A percentile compares a stretch with the other conserved stretches of the same genome.
Evolutionary conservation across 208 protist genomes (phyloP).

Genomic region (Tritrichomonas musculus): DNA sequence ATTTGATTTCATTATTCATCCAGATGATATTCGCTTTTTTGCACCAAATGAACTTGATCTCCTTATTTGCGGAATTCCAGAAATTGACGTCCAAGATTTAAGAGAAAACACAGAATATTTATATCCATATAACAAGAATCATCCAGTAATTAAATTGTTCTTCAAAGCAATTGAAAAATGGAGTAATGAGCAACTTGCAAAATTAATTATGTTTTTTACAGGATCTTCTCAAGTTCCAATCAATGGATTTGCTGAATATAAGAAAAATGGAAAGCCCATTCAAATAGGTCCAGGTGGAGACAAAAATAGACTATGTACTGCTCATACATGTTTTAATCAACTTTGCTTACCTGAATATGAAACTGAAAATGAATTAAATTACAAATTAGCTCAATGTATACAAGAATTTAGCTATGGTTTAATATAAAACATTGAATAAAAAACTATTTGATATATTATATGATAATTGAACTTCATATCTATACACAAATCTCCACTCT

Average conservation of each 20-base stretch:
- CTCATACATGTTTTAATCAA: conserved; percentile 91
- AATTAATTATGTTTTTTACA: conserved; percentile 92
- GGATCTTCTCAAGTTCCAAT: conserved; percentile 91
- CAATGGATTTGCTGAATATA: conserved; percentile 80
- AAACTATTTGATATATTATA: too few relatives aligned
- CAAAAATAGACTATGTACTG: conserved; percentile 70
- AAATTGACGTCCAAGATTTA: conserved; percentile 89
- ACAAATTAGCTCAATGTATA: conserved; percentile 49
- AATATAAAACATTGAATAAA: conserved; percentile 49
- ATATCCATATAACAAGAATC: conserved; percentile 59
- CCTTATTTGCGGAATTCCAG: too few relatives aligned
- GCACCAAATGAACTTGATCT: conserved; percentile 91
- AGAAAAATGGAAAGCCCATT: conserved; percentile 42
- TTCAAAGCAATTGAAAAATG: conserved; percentile 79
- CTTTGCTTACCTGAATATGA: conserved; percentile 85
- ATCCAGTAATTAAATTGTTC: conserved; percentile 82
- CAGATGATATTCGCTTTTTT: conserved; percentile 78
- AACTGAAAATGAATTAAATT: conserved; percentile 56
- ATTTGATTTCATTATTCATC: conserved; percentile 88
- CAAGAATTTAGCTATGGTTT: conserved; percentile 49
- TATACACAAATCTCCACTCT: too few relatives aligned
- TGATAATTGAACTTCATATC: too few relatives aligned
- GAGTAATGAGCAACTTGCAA: conserved; percentile 65
- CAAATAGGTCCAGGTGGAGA: conserved; percentile 36
- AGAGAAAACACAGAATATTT: conserved; percentile 78